phyloP scores from a whole-genome alignment of 371 early-diverging fungal species.

The Syncephalastrum contaminatum region DNA sequence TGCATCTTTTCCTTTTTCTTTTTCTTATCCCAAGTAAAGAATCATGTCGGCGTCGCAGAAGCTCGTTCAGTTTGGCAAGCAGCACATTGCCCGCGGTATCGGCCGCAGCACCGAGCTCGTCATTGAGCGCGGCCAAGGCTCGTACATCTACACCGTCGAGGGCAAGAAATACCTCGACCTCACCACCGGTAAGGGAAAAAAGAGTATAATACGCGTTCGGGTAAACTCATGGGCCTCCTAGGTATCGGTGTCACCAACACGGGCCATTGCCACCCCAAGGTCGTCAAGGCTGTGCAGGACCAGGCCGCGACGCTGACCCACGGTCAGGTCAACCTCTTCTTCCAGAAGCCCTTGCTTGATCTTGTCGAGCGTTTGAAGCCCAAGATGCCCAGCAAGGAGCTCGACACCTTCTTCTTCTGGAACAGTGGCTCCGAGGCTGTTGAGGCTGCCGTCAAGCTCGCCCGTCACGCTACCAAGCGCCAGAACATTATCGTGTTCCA shows the following conservation, averaged over 20 bases:
- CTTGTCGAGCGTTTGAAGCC: conserved; percentile 44
- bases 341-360: conserved; percentile 57
- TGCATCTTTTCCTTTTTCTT: conserved; percentile 4
- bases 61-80: conserved; percentile 47
- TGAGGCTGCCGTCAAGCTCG: conserved; percentile 56
- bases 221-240: neutral
- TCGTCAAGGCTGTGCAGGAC: conserved; percentile 62
- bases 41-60: conserved; percentile 32
- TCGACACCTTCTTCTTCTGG: conserved; percentile 60
- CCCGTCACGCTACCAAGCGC: conserved; percentile 57
- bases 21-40: neutral
- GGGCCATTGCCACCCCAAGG: conserved; percentile 54
- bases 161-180: conserved; percentile 59
- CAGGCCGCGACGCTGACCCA: conserved; percentile 54
- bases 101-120: conserved; percentile 51
- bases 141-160: conserved; percentile 46
- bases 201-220: neutral
- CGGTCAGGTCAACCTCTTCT: conserved; percentile 55
- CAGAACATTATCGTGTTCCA: conserved; percentile 56
- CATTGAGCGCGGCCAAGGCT: conserved; percentile 47
- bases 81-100: conserved; percentile 50
- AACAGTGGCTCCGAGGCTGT: conserved; percentile 65
- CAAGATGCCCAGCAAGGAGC: conserved; percentile 45
- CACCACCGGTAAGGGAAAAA: conserved; percentile 25
- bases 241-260: conserved; percentile 62